These are phyloP conservation scores for Pyropia haitanensis DNA, from an alignment of 23 red algal species.

Conservation along the genomic window DNA sequence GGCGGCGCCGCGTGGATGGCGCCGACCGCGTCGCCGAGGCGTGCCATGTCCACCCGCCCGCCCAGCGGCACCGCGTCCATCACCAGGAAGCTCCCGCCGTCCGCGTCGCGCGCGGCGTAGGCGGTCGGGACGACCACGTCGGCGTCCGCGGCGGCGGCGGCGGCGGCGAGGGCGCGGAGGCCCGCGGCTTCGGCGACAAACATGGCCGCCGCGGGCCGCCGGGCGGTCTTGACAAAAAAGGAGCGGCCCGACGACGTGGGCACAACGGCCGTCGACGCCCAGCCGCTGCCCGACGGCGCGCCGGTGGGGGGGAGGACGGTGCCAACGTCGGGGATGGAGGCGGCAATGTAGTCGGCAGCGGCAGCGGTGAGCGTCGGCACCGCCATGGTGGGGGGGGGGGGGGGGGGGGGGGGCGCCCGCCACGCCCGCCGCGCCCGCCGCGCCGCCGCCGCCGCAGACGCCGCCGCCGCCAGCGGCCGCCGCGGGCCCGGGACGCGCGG, in stretches of 20 bases:
- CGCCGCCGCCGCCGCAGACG: no score
- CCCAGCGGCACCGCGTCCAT: slow-evolving; percentile 73
- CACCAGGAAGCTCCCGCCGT: slow-evolving; percentile 69
- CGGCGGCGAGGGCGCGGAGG: slow-evolving; percentile 60
- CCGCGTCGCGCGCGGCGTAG: slow-evolving; percentile 43
- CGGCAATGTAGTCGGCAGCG: slow-evolving; percentile 26
- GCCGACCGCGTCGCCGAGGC: slow-evolving; percentile 59
- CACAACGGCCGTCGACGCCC: slow-evolving; percentile 51
- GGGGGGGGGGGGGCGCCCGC: no score
- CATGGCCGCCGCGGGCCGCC: slow-evolving; percentile 55
- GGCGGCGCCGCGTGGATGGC: slow-evolving; percentile 69
- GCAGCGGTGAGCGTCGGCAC: slow-evolving; percentile 1
- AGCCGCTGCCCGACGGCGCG: slow-evolving; percentile 38
- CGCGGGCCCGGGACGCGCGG: no score
- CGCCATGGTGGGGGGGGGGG: no score
- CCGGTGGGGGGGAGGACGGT: slow-evolving; percentile 23
- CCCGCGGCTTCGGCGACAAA: slow-evolving; percentile 77
- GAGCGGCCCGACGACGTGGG: slow-evolving; percentile 32
- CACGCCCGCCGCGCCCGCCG: no score
- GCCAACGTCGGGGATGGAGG: slow-evolving; percentile 17
- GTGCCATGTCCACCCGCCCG: slow-evolving; percentile 17
- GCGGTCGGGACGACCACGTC: slow-evolving; percentile 10
- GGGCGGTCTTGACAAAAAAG: slow-evolving; percentile 74
- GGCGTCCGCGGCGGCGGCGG: slow-evolving; percentile 60
- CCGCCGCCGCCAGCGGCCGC: no score